Evolutionary conservation across 78 protist species (phyloP).

Genomic region (Bigelowiella natans): DNA sequence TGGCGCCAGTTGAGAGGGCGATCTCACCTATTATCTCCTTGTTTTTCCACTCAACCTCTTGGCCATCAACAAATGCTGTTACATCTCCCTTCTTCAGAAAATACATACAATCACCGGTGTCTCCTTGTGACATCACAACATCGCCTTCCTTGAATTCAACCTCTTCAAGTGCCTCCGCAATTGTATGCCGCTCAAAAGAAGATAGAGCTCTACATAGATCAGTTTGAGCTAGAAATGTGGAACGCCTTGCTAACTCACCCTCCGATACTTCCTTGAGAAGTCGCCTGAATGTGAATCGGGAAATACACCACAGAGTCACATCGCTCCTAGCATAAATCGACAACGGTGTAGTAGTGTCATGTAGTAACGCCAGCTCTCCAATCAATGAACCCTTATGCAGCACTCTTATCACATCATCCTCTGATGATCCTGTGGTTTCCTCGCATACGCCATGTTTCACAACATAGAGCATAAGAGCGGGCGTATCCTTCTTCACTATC

Average conservation of each 20-base stretch:
- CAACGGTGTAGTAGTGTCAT: too few relatives aligned
- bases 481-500: too few relatives aligned
- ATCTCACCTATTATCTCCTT: not conserved
- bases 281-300: not conserved
- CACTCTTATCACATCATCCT: too few relatives aligned
- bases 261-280: not conserved
- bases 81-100: not conserved
- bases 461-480: too few relatives aligned
- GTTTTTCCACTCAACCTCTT: not conserved
- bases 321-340: too few relatives aligned
- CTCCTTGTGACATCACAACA: not conserved
- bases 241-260: not conserved
- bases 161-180: not conserved
- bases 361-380: too few relatives aligned
- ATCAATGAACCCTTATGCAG: too few relatives aligned
- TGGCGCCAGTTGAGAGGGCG: not conserved
- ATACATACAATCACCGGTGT: not conserved
- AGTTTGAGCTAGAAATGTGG: not conserved
- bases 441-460: too few relatives aligned
- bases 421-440: too few relatives aligned
- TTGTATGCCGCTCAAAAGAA: not conserved
- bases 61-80: not conserved
- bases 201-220: not conserved
- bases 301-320: not conserved
- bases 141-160: not conserved